Evolutionary conservation across 2,329 filamentous ascomycete species (phyloP).

Genomic region (Septoria linicola): DNA sequence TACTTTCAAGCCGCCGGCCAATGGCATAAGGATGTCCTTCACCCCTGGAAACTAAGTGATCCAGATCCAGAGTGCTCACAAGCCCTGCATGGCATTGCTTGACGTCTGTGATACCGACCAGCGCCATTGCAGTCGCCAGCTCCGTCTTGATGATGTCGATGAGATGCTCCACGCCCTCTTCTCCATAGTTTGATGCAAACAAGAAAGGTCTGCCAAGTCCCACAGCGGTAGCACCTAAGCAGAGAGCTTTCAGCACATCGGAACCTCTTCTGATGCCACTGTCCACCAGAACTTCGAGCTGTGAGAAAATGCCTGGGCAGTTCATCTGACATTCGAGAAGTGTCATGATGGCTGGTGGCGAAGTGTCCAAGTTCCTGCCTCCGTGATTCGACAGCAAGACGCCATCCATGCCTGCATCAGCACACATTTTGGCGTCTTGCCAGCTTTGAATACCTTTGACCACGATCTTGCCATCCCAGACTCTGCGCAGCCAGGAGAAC

Average conservation of each 20-base stretch:
- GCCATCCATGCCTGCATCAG: constrained; percentile 45
- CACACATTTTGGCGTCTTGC: constrained; percentile 45
- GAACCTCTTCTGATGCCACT: constrained; percentile 65
- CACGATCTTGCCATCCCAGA: constrained; percentile 45
- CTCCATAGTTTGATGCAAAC: constrained; percentile 61
- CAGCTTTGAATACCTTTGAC: constrained; percentile 45
- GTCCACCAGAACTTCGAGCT: constrained; percentile 63
- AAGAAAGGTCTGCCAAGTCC: constrained; percentile 63
- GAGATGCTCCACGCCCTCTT: constrained; percentile 51
- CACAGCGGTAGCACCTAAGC: constrained; percentile 62
- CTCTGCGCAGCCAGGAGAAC: constrained; percentile 44
- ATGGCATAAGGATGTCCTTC: constrained; percentile 30
- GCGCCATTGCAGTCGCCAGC: constrained; percentile 63
- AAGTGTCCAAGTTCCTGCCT: constrained; percentile 48
- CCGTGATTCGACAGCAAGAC: constrained; percentile 55
- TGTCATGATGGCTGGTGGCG: constrained; percentile 57
- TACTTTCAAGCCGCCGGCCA: constrained; percentile 21
- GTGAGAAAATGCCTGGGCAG: constrained; percentile 60
- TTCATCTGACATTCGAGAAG: constrained; percentile 63
- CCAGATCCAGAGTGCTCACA: constrained; percentile 53
- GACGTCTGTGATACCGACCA: constrained; percentile 61
- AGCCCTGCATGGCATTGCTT: constrained; percentile 60
- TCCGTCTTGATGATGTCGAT: constrained; percentile 50
- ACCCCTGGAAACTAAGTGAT: constrained; percentile 47
- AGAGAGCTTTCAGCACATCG: constrained; percentile 67